These are phyloP conservation scores for Candida fluviatilis DNA, from an alignment of 805 yeast genomes.

Conservation along the genomic window DNA sequence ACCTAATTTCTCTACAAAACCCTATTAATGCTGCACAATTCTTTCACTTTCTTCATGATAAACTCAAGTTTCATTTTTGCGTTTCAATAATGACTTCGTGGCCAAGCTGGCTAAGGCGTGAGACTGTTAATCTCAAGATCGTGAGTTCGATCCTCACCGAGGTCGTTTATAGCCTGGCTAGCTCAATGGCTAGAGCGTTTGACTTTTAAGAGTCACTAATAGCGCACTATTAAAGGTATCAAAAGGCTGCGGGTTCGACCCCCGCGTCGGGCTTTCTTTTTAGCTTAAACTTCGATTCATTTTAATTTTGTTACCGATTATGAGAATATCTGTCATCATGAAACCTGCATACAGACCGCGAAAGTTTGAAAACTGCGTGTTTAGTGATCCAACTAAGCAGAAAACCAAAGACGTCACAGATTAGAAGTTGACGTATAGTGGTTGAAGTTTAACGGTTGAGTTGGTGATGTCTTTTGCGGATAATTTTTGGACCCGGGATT, in stretches of 20 bases:
- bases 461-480: constrained; percentile 57
- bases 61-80: not conserved
- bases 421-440: no score
- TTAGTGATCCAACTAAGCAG: no score
- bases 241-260: constrained; percentile 2
- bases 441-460: no score
- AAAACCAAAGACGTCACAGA: no score
- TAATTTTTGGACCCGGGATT: constrained; percentile 73
- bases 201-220: not conserved
- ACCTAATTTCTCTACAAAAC: no score
- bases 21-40: no score
- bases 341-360: no score
- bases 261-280: constrained; percentile 1
- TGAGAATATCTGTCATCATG: no score
- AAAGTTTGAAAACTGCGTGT: no score
- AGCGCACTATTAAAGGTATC: constrained; percentile 1
- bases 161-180: constrained; percentile 11
- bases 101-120: constrained; percentile 24
- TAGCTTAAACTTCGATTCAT: no score
- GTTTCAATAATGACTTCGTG: constrained; percentile 15
- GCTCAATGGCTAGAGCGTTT: constrained; percentile 2
- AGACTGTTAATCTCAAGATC: constrained; percentile 23
- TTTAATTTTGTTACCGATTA: no score
- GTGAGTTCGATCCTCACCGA: constrained; percentile 22
- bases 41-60: no score